These are phyloP conservation scores for Alternaria metachromatica DNA, from an alignment of 2,329 filamentous ascomycete species.

Conservation along the genomic window DNA sequence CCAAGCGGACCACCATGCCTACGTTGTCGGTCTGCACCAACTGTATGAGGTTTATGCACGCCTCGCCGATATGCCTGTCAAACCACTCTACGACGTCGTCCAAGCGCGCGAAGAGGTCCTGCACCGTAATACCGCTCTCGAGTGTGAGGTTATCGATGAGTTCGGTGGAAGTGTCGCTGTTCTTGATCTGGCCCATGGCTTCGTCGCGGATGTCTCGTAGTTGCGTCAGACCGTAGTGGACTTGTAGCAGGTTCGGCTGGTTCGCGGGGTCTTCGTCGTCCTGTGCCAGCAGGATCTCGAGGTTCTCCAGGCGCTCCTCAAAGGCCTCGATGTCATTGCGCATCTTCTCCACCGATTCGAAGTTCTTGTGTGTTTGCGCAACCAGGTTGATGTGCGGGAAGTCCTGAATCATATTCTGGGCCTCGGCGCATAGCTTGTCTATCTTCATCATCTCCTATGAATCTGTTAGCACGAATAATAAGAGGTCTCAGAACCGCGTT, in stretches of 20 bases:
- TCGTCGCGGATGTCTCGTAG: constrained; percentile 94
- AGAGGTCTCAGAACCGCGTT: no score
- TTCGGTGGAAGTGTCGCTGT: constrained; percentile 85
- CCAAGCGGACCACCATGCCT: constrained; percentile 87
- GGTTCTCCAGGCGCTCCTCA: constrained; percentile 73
- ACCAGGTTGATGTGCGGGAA: constrained; percentile 92
- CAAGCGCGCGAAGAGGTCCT: constrained; percentile 86
- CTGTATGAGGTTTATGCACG: constrained; percentile 88
- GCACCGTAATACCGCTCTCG: constrained; percentile 74
- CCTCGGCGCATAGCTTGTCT: constrained; percentile 95
- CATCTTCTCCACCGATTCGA: constrained; percentile 92
- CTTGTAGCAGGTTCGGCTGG: constrained; percentile 87
- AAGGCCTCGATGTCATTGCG: constrained; percentile 89
- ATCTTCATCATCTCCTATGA: constrained; percentile 91
- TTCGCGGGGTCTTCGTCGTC: constrained; percentile 87
- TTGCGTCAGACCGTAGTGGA: constrained; percentile 91
- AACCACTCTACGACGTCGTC: constrained; percentile 93
- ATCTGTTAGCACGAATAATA: neutral
- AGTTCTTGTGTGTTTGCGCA: constrained; percentile 95
- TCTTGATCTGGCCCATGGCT: constrained; percentile 92
- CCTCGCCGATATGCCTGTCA: constrained; percentile 88
- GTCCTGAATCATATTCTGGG: constrained; percentile 96
- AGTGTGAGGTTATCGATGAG: constrained; percentile 77
- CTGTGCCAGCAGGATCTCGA: constrained; percentile 79
- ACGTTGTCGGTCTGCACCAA: constrained; percentile 87